Evolutionary conservation across 805 yeast genomes (phyloP).

Genomic region (Alloascoidea hylecoeti): DNA sequence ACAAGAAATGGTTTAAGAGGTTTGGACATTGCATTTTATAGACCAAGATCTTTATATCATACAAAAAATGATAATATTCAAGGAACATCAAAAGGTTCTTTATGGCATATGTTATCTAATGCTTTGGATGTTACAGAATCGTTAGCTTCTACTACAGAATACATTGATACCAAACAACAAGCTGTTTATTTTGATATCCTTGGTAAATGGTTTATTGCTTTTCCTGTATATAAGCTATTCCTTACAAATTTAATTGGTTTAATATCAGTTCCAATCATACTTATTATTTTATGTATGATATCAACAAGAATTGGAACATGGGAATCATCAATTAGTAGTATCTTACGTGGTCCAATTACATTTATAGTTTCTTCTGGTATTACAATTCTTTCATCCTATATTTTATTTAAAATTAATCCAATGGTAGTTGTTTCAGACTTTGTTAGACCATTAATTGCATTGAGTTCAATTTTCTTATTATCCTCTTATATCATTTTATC

Average conservation of each 20-base stretch:
- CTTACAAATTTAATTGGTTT: slow-evolving; percentile 38
- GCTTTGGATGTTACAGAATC: slow-evolving; percentile 44
- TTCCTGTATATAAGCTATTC: slow-evolving; percentile 35
- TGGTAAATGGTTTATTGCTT: slow-evolving; percentile 38
- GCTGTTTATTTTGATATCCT: slow-evolving; percentile 57
- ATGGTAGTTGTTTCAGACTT: slow-evolving; percentile 36
- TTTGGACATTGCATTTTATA: slow-evolving; percentile 79
- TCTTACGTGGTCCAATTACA: slow-evolving; percentile 50
- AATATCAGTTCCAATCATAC: slow-evolving; percentile 37
- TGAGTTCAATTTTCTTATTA: slow-evolving; percentile 31
- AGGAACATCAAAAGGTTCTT: slow-evolving; percentile 47
- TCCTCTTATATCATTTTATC: slow-evolving; percentile 44
- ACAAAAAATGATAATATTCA: slow-evolving; percentile 59
- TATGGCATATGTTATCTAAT: slow-evolving; percentile 76
- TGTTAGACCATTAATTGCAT: slow-evolving; percentile 32
- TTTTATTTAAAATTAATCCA: slow-evolving; percentile 30
- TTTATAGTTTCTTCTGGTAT: slow-evolving; percentile 27
- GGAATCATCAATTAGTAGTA: no score
- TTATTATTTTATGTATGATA: slow-evolving; percentile 30
- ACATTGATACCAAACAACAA: slow-evolving; percentile 15
- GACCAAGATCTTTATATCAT: slow-evolving; percentile 76
- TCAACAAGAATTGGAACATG: slow-evolving; percentile 14
- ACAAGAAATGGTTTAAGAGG: slow-evolving; percentile 59
- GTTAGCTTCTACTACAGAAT: slow-evolving; percentile 26
- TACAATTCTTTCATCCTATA: slow-evolving; percentile 21